A percentile compares a stretch with the other conserved stretches of the same genome.
Conservation (phyloP, 2,329 filamentous ascomycete species). For the Tolypocladium tundrense region DNA sequence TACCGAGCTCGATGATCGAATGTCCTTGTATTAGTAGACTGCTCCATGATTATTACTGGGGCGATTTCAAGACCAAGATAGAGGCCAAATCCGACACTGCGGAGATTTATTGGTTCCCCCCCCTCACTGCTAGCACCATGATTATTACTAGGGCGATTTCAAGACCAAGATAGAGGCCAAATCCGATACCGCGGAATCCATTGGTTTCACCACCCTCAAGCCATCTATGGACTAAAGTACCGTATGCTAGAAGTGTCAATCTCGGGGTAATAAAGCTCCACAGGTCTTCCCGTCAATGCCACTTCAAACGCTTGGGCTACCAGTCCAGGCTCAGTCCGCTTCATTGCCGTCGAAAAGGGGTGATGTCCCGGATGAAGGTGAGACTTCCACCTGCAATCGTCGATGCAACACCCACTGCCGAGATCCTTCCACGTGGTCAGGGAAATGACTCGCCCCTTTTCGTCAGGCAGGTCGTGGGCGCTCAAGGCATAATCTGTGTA, state of each 20-base stretch:
- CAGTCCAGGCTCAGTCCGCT: background rate
- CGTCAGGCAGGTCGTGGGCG: background rate
- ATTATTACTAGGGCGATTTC: too few relatives aligned
- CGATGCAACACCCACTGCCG: background rate
- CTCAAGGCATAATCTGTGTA: background rate
- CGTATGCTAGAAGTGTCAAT: background rate
- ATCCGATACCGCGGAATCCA: too few relatives aligned
- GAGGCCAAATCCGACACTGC: too few relatives aligned
- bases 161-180: too few relatives aligned
- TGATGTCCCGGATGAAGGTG: background rate
- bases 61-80: too few relatives aligned
- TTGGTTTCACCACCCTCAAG: too few relatives aligned
- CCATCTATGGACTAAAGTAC: background rate
- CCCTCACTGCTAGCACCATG: too few relatives aligned
- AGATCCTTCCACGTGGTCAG: background rate
- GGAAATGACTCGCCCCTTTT: background rate
- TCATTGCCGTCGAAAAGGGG: too few relatives aligned
- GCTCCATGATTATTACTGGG: too few relatives aligned
- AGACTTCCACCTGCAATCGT: background rate
- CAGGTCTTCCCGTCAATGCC: background rate
- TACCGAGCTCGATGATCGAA: too few relatives aligned
- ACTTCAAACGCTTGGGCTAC: background rate
- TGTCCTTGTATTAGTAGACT: too few relatives aligned
- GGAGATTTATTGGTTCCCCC: too few relatives aligned
- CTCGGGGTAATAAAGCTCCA: background rate